phyloP scores from a whole-genome alignment of 2,329 filamentous ascomycete species.

The Pestalotiopsis sp. region DNA sequence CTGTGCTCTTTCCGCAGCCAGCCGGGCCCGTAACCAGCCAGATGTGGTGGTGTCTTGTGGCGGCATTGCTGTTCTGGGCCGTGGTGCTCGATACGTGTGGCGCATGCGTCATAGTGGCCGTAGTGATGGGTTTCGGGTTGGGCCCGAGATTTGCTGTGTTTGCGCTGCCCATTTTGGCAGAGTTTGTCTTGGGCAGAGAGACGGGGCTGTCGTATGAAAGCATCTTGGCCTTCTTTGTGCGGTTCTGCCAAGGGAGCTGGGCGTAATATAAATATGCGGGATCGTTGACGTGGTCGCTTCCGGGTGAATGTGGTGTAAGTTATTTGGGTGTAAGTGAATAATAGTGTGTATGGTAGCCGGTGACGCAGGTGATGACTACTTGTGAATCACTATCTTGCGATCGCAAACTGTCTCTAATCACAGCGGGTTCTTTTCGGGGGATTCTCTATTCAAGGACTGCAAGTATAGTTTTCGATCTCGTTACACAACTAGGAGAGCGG shows the following conservation, averaged over 20 bases:
- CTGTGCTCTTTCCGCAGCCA: constrained; percentile 78
- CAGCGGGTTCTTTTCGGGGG: not conserved
- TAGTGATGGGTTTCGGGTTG: constrained; percentile 30
- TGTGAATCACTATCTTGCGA: not conserved
- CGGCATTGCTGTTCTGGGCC: constrained; percentile 26
- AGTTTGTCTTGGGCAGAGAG: constrained; percentile 42
- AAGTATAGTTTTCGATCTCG: not conserved
- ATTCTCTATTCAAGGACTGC: not conserved
- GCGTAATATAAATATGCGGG: not conserved
- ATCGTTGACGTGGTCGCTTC: not conserved
- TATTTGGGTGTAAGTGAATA: not conserved
- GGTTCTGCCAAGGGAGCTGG: not conserved
- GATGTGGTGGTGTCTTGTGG: constrained; percentile 63
- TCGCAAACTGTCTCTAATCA: constrained; percentile 5
- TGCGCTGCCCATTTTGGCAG: constrained; percentile 32
- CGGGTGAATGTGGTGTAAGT: not conserved
- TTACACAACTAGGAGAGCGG: not conserved
- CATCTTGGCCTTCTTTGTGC: constrained; percentile 36
- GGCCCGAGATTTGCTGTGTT: constrained; percentile 29
- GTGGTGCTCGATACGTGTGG: constrained; percentile 33
- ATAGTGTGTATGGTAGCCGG: not conserved
- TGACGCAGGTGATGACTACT: not conserved
- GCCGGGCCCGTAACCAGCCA: constrained; percentile 81
- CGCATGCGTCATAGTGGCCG: constrained; percentile 27
- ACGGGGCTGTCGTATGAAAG: constrained; percentile 53